These are phyloP conservation scores for Pogostemon cablin DNA, from an alignment of 257 asterid species.

Conservation along the genomic window DNA sequence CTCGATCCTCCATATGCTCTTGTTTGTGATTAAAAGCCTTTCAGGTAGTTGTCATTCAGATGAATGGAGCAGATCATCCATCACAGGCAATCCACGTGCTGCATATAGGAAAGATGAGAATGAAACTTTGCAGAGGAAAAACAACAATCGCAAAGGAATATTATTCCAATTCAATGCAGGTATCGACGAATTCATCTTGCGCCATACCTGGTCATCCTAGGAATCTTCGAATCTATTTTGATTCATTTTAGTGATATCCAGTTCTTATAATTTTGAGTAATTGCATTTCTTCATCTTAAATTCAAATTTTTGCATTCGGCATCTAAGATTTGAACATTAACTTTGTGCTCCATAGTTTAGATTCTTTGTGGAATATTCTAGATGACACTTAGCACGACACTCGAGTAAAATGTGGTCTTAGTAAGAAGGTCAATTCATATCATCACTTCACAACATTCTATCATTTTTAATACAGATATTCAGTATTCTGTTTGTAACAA, in stretches of 20 bases:
- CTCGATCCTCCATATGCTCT: not conserved
- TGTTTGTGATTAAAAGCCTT: conserved; percentile 16
- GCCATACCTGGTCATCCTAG: not conserved
- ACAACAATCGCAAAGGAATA: conserved; percentile 73
- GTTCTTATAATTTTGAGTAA: not conserved
- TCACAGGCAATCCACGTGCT: conserved; percentile 73
- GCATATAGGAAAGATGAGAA: conserved; percentile 88
- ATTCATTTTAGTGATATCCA: not conserved
- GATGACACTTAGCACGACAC: not conserved
- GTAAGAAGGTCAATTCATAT: not conserved
- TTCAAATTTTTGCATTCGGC: not conserved
- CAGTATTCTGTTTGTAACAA: no score
- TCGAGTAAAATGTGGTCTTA: not conserved
- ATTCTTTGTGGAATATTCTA: not conserved
- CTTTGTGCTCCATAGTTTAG: not conserved
- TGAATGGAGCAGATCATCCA: conserved; percentile 69
- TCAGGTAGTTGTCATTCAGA: conserved; percentile 81
- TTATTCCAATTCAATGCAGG: conserved; percentile 94
- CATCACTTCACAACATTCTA: not conserved
- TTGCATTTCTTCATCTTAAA: not conserved
- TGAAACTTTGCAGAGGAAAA: conserved; percentile 80
- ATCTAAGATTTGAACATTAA: not conserved
- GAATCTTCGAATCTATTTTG: not conserved
- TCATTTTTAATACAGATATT: not conserved
- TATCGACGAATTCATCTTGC: conserved; percentile 27